Conservation (phyloP, 352 stramenopile species). For the Pythium grandisporangium region DNA sequence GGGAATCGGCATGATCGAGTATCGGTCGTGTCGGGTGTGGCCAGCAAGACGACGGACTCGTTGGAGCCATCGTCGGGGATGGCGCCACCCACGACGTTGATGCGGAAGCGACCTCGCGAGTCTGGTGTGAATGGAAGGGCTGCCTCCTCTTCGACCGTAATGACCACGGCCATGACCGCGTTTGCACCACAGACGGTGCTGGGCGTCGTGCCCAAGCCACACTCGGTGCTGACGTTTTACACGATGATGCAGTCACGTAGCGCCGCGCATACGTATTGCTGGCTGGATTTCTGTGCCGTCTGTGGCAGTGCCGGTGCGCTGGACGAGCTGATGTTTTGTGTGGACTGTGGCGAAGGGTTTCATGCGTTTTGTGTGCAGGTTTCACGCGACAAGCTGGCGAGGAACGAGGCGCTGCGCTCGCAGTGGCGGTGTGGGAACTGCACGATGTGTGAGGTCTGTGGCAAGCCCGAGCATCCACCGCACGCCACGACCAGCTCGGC, state of each 20-base stretch:
- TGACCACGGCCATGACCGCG: too few relatives aligned
- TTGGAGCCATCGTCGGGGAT: too few relatives aligned
- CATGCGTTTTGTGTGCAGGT: slow-evolving; percentile 89
- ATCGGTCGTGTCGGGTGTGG: too few relatives aligned
- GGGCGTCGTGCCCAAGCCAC: slow-evolving; percentile 29
- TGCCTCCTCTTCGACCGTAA: too few relatives aligned
- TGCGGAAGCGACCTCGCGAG: too few relatives aligned
- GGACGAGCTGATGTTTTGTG: slow-evolving; percentile 89
- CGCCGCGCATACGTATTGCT: slow-evolving; percentile 81
- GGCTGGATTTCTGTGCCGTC: slow-evolving; percentile 88
- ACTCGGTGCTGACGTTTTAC: slow-evolving; percentile 61
- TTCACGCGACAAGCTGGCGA: slow-evolving; percentile 15
- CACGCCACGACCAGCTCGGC: neutral
- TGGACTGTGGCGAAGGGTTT: slow-evolving; percentile 94
- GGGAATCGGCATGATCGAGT: too few relatives aligned
- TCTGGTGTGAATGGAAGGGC: too few relatives aligned
- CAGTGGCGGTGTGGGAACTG: slow-evolving; percentile 94
- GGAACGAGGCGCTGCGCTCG: slow-evolving; percentile 41
- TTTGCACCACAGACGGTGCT: slow-evolving; percentile 61
- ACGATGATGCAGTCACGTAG: slow-evolving; percentile 64
- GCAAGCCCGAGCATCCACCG: slow-evolving; percentile 24
- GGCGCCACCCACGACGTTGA: too few relatives aligned
- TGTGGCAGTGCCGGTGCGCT: slow-evolving; percentile 82
- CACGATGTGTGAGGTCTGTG: slow-evolving; percentile 93
- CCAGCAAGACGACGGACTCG: too few relatives aligned